These are phyloP conservation scores for Cordia subcordata DNA, from an alignment of 257 asterid genomes.

Conservation along the genomic window DNA sequence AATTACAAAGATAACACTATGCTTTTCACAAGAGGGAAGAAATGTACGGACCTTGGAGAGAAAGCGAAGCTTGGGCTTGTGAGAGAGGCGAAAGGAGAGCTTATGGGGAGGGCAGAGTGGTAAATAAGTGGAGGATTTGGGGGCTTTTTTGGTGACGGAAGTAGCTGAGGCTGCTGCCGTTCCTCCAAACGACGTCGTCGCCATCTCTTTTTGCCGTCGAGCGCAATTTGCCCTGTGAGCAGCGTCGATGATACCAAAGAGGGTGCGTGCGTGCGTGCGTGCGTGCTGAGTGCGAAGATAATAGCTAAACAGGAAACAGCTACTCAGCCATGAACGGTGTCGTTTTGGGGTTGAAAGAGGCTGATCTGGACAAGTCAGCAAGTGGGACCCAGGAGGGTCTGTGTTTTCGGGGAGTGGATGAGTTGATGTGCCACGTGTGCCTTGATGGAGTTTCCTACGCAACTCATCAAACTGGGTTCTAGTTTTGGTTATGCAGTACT, in stretches of 20 bases:
- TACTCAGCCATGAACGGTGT: neutral
- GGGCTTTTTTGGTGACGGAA: slow-evolving; percentile 35
- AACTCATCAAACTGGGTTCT: no score
- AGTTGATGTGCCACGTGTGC: no score
- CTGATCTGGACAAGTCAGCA: neutral
- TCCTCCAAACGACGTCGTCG: neutral
- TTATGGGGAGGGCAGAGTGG: slow-evolving; percentile 34
- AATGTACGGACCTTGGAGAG: slow-evolving; percentile 50
- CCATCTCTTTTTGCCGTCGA: neutral
- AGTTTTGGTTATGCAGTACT: no score
- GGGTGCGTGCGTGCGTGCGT: neutral
- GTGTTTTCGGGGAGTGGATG: neutral
- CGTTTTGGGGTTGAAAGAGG: neutral
- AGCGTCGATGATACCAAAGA: neutral
- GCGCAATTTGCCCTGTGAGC: neutral
- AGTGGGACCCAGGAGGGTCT: neutral
- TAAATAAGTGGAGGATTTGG: slow-evolving; percentile 33
- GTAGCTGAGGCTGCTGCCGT: neutral
- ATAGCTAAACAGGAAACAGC: neutral
- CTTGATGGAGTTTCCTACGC: no score
- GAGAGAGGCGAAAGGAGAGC: slow-evolving; percentile 46
- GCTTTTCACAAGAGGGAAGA: neutral
- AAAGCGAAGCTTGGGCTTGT: slow-evolving; percentile 56
- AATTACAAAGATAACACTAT: no score
- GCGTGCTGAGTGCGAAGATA: neutral